A percentile compares a stretch with the other conserved stretches of the same genome.
These are phyloP conservation scores for Cercophora samala DNA, from an alignment of 495 filamentous ascomycete species.

Conservation along the genomic window DNA sequence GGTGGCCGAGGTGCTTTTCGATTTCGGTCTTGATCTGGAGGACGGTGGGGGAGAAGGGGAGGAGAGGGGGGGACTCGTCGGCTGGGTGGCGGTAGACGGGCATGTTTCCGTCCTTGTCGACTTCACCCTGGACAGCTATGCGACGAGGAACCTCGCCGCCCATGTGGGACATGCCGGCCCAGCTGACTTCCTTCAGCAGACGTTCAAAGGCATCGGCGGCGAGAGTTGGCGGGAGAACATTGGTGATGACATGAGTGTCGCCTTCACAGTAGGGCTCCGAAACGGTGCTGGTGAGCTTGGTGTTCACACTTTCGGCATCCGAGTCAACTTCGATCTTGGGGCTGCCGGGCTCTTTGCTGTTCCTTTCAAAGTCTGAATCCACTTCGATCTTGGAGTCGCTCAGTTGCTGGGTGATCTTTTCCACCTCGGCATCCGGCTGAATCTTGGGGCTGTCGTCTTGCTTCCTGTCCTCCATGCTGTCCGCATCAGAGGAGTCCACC, in stretches of 20 bases:
- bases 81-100: constrained; percentile 93
- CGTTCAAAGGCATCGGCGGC: constrained; percentile 63
- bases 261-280: constrained; percentile 59
- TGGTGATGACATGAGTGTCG: constrained; percentile 71
- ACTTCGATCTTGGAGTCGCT: constrained; percentile 3
- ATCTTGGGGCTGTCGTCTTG: not conserved
- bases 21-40: constrained; percentile 61
- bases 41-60: constrained; percentile 71
- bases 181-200: constrained; percentile 71
- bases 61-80: constrained; percentile 79
- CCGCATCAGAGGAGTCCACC: not conserved
- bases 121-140: constrained; percentile 82
- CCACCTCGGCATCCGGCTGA: constrained; percentile 5
- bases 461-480: not conserved
- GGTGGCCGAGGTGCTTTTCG: constrained; percentile 69
- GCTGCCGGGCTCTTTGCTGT: constrained; percentile 1
- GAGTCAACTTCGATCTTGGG: not conserved
- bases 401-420: not conserved
- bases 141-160: constrained; percentile 89
- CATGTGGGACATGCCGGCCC: constrained; percentile 90
- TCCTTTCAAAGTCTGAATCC: constrained; percentile 13
- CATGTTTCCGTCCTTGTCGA: constrained; percentile 68
- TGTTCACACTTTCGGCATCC: constrained; percentile 14
- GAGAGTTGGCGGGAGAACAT: constrained; percentile 56
- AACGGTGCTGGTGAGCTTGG: constrained; percentile 10